Conservation (phyloP, 371 early-diverging fungal species). For the Umbelopsis sp. region DNA sequence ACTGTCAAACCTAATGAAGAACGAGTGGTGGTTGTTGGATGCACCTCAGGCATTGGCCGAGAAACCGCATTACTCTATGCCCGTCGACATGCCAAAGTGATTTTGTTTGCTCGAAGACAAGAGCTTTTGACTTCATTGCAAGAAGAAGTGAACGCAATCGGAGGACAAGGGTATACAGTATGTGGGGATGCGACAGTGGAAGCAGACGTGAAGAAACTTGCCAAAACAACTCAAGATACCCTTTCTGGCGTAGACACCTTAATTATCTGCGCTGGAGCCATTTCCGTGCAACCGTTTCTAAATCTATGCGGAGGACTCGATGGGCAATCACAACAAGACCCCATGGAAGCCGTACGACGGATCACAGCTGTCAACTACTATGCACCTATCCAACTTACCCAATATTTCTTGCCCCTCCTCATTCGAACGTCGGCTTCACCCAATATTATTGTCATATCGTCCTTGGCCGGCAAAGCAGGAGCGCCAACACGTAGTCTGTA, state of each 20-base stretch:
- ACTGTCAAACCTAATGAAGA: constrained; percentile 35
- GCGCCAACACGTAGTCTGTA: constrained; percentile 88
- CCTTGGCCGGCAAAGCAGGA: constrained; percentile 77
- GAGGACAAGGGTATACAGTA: constrained; percentile 26
- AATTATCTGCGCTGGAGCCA: constrained; percentile 71
- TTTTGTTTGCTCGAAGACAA: constrained; percentile 71
- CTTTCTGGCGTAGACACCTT: constrained; percentile 62
- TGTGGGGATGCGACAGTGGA: constrained; percentile 44
- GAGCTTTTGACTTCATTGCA: constrained; percentile 53
- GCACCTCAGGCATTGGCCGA: constrained; percentile 82
- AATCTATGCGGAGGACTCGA: constrained; percentile 48
- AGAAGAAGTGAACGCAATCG: constrained; percentile 46
- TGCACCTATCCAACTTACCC: constrained; percentile 65
- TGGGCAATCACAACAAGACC: not conserved
- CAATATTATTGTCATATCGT: constrained; percentile 77
- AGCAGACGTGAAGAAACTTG: constrained; percentile 27
- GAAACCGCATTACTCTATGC: constrained; percentile 76
- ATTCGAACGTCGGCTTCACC: constrained; percentile 48
- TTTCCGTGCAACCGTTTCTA: constrained; percentile 64
- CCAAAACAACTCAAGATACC: constrained; percentile 29
- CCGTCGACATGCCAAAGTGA: constrained; percentile 63
- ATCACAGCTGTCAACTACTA: constrained; percentile 70
- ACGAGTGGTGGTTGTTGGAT: constrained; percentile 77
- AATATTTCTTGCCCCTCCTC: constrained; percentile 64
- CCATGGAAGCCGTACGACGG: constrained; percentile 32